A percentile compares a stretch with the other conserved stretches of the same genome.
These are phyloP conservation scores for Hericium coralloides DNA, from an alignment of 768 basidiomycete genomes.

Conservation along the genomic window DNA sequence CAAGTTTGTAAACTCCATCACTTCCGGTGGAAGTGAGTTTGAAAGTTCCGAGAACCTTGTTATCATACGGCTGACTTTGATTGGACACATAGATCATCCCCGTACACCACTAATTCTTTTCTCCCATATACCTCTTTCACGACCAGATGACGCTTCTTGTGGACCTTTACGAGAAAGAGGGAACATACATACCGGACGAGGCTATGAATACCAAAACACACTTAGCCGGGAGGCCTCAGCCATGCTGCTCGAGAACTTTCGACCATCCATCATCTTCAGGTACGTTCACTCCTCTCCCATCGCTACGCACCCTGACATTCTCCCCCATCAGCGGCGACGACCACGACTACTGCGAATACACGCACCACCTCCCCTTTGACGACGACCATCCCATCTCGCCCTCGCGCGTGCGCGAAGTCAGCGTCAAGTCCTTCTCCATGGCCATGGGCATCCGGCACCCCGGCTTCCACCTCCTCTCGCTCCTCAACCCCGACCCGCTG, in stretches of 20 bases:
- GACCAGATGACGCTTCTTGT: constrained; percentile 60
- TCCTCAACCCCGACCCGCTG: constrained; percentile 29
- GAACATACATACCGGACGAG: constrained; percentile 62
- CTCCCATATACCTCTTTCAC: constrained; percentile 82
- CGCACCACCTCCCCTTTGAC: constrained; percentile 30
- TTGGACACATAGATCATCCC: neutral
- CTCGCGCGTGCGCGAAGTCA: constrained; percentile 56
- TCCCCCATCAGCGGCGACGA: constrained; percentile 66
- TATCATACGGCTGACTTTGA: constrained; percentile 21
- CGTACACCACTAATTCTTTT: constrained; percentile 26
- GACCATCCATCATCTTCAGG: constrained; percentile 73
- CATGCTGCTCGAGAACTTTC: constrained; percentile 55
- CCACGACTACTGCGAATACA: constrained; percentile 88
- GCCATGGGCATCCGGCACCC: constrained; percentile 79
- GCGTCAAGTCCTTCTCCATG: constrained; percentile 86
- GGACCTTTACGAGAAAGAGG: constrained; percentile 73
- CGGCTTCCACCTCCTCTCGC: constrained; percentile 85
- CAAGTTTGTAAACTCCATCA: constrained; percentile 8
- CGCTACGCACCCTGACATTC: neutral
- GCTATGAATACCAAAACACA: constrained; percentile 79
- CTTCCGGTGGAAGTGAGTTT: neutral
- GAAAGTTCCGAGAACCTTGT: neutral
- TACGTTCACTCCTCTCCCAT: constrained; percentile 21
- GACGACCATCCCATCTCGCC: constrained; percentile 13
- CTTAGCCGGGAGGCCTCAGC: constrained; percentile 57